phyloP scores from a whole-genome alignment of 2,329 filamentous ascomycete species.

The Sphaerulina musiva region DNA sequence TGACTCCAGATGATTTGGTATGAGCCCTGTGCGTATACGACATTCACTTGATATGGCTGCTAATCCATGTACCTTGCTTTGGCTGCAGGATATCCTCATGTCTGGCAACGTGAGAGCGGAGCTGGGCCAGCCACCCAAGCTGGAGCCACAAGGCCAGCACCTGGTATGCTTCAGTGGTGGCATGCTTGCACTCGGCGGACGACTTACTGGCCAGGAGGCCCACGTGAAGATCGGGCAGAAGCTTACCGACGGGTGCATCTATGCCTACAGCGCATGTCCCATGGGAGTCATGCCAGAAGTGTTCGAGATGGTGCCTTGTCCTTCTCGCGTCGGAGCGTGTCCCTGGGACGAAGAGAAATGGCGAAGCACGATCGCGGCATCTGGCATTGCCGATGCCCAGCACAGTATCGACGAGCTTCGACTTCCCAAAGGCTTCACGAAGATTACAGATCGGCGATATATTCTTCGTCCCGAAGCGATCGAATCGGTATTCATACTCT shows the following conservation, averaged over 20 bases:
- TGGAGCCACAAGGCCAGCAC: slow-evolving; percentile 51
- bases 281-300: slow-evolving; percentile 57
- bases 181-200: slow-evolving; percentile 56
- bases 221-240: slow-evolving; percentile 53
- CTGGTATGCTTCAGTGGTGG: slow-evolving; percentile 56
- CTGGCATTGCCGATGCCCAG: slow-evolving; percentile 32
- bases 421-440: slow-evolving; percentile 41
- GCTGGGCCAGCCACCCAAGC: slow-evolving; percentile 22
- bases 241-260: slow-evolving; percentile 56
- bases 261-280: slow-evolving; percentile 53
- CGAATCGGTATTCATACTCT: slow-evolving; percentile 56
- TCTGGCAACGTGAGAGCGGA: slow-evolving; percentile 39
- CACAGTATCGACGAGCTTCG: slow-evolving; percentile 25
- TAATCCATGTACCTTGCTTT: too few relatives aligned
- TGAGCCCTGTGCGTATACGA: too few relatives aligned
- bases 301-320: slow-evolving; percentile 50
- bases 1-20: slow-evolving; percentile 38
- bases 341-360: slow-evolving; percentile 51
- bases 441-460: slow-evolving; percentile 42
- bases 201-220: slow-evolving; percentile 47
- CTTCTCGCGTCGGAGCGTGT: slow-evolving; percentile 37
- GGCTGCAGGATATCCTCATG: slow-evolving; percentile 39
- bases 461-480: slow-evolving; percentile 52
- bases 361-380: slow-evolving; percentile 34
- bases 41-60: too few relatives aligned